Base-by-base conservation (phyloP, 257 asterid genomes). In the Solanum phureja region DNA sequence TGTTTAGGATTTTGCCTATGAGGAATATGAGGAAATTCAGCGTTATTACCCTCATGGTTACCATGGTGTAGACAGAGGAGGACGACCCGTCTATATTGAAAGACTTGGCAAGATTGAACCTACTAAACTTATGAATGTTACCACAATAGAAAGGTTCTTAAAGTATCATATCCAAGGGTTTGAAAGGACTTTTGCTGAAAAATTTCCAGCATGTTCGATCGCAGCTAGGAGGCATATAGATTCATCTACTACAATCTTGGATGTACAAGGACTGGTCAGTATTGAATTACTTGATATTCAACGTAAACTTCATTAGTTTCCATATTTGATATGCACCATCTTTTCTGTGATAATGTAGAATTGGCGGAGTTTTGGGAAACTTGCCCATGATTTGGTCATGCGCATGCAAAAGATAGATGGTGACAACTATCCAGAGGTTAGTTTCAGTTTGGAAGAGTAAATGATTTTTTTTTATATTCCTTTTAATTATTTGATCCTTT, bases 371-470 rank as follows among this genome's bases (percentile, higher is more conserved):
- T 95, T 97, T 86, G 98, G 99, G 87, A 97, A 94, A 93, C 91
- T 94, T 19, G 99, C 99, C 6, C 96, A 92, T 90, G 99, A 97
- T 89, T 91, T 96, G 44, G 98, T 96, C 37, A 91, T 94, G 97
- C 98, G 97, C 89, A 94, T 97, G 94, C 98, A 95, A 89, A 97
- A 92, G 92, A 95, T 97, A 77, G 99, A 97, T 87, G 98, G 96
- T 38, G 98, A 94, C 94, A 95, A 97, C 92, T 97, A 97, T 86
- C 99, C 99, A 76, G 99, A 97, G 99, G 99, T 97, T 81, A 64
- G 37, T 83, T 90, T 90, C 82, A 27, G 91, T 86, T 87, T 75
- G 69, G 86, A 69, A 76, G 66, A 29, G 18, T 82, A 89, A 68
- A 87, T 38, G 44, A 71, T 6, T 56, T 56, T 18, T 31, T 88